These are phyloP conservation scores for Epichloe sp. DNA, from an alignment of 2,329 filamentous ascomycete genomes.

Conservation along the genomic window DNA sequence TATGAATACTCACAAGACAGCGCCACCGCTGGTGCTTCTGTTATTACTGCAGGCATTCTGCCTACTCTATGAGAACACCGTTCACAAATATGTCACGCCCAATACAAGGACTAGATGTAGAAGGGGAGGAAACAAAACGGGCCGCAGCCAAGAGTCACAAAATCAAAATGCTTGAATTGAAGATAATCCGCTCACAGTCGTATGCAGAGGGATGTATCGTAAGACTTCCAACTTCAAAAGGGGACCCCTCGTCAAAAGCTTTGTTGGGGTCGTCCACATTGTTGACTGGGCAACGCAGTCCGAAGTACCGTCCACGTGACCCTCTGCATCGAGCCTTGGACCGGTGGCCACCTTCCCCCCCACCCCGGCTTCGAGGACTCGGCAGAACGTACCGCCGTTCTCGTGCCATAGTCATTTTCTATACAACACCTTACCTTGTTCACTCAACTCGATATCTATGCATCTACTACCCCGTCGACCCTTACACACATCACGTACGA, in stretches of 20 bases:
- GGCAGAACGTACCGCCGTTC: conserved; percentile 17
- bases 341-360: background rate
- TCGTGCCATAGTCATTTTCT: conserved; percentile 19
- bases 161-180: background rate
- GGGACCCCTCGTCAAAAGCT: background rate
- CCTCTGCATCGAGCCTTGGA: background rate
- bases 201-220: background rate
- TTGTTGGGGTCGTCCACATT: background rate
- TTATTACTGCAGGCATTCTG: conserved; percentile 46
- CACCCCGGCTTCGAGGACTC: conserved; percentile 8
- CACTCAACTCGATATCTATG: conserved; percentile 17
- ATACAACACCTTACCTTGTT: conserved; percentile 16
- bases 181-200: background rate
- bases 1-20: conserved; percentile 45
- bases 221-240: background rate
- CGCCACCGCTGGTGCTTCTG: conserved; percentile 51
- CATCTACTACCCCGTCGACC: conserved; percentile 6
- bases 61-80: conserved; percentile 6
- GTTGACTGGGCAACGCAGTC: conserved; percentile 11
- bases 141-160: background rate
- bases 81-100: background rate
- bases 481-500: conserved; percentile 2
- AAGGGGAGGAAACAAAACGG: background rate
- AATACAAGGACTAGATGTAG: background rate
- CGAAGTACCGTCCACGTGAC: conserved; percentile 14